Evolutionary conservation across 371 early-diverging fungal species (phyloP), one percentile per base, ranked within the genome.

Genomic region (Cladochytrium tenue): DNA sequence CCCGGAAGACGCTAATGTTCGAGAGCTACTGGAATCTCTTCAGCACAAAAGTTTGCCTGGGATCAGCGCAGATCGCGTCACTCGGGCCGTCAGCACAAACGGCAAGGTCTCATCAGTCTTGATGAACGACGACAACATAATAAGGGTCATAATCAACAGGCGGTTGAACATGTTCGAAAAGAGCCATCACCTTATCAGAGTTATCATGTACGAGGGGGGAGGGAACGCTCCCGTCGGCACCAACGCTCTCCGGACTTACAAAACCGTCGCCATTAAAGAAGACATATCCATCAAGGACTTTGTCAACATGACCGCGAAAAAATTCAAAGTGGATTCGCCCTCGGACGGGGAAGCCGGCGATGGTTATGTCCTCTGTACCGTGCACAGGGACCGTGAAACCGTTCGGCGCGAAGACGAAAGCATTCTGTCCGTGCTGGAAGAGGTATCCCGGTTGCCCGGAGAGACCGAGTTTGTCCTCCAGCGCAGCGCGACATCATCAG

Each of bases 81-180:
- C 32, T 5, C 27, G 51, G 4, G 68, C 58, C 53, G 58, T 23
- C 2, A 58, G 43, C 27, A 26, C 32, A 2, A 25, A 35, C 64
- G 58, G 58, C 25, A 61, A 56, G 32, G 62, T 56, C 30, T 62
- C 57, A 2, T 59, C 62, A 33, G 74, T 78, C n/a, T 71, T 70
- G 56, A 67, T 81, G 52, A 78, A 76, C 43, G 78, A 78, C 62
- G 78, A 78, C 51, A 76, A 75, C 60, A 74, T 77, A 62, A 72
- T 81, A 62, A 71, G 71, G 43, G 70, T 81, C 53, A 61, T 81
- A 53, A 70, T 81, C 57, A 81, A 81, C 74, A 76, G 73, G 52
- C 68, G 75, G 69, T 63, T 72, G 35, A 74, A 75, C 64, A 34
- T 73, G 56, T 68, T 73, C 36, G 57, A 76, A 61, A 66, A 67